A percentile compares a stretch with the other conserved stretches of the same genome.
Evolutionary conservation across 2,329 filamentous ascomycete genomes (phyloP).

Genomic region (Monosporascus sp.): DNA sequence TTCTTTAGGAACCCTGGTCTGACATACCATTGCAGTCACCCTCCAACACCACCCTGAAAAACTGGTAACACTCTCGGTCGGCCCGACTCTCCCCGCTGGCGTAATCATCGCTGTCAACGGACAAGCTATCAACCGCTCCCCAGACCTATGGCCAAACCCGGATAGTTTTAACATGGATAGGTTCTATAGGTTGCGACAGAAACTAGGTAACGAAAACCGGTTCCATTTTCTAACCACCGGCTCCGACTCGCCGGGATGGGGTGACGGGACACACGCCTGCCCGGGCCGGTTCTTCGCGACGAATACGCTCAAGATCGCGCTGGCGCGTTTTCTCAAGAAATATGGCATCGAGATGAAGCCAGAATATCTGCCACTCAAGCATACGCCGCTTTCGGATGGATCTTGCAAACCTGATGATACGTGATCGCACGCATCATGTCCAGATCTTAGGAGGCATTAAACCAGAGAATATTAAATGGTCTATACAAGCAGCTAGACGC

Average conservation of each 20-base stretch:
- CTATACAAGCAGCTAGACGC: too few relatives aligned
- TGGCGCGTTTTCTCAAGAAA: conserved; percentile 3
- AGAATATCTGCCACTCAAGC: too few relatives aligned
- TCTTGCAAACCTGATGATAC: too few relatives aligned
- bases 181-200: conserved; percentile 4
- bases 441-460: too few relatives aligned
- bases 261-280: conserved; percentile 9
- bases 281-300: conserved; percentile 9
- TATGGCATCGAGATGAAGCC: conserved; percentile 2
- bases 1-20: neutral
- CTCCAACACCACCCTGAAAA: conserved; percentile 4
- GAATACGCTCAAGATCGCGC: conserved; percentile 7
- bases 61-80: conserved; percentile 4
- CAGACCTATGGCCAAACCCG: conserved; percentile 3
- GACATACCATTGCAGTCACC: neutral
- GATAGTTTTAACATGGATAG: conserved; percentile 4
- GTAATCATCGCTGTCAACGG: conserved; percentile 6
- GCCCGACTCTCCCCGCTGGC: conserved; percentile 6
- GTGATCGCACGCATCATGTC: too few relatives aligned
- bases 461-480: too few relatives aligned
- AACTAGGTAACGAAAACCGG: conserved; percentile 4
- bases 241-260: conserved; percentile 8
- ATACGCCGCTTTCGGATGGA: too few relatives aligned
- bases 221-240: conserved; percentile 2
- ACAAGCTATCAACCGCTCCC: conserved; percentile 3